Evolutionary conservation across 2,329 filamentous ascomycete species (phyloP), one percentile per base, ranked within the genome.

Genomic region (Geoglossum cookeanum): DNA sequence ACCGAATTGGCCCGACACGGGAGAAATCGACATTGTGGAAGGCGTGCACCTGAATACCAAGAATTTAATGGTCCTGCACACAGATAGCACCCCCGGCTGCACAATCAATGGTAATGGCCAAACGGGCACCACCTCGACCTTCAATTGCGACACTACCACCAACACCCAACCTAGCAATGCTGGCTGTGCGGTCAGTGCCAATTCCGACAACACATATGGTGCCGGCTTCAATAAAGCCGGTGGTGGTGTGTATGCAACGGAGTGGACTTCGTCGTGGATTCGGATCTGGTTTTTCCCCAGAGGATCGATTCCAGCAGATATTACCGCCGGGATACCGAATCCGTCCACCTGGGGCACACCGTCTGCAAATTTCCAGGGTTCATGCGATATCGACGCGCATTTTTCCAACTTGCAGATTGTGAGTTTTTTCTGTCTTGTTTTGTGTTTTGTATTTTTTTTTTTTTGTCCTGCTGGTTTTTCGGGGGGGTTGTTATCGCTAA

Each of bases 21-120:
- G 74, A 56, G 74, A 76, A 57, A 74, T 74, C 59, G 74, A 76
- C 58, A 74, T 75, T 55, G 62, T 76, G 45, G 74, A 76, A 61
- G 71, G 69, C 30, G 72, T 74, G 35, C 71, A 76, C 63, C 66
- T 70, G 8, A 65, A 68, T 35, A 61, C 63, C 6, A 60, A 64
- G 57, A 75, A 75, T 61, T 63, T 63, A 15, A 72, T 75, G 66
- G 74, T 74, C 1, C 67, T 76, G 8, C 74, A 76, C 64, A 76
- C 74, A 1, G 65, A 64, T 3, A 65, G 71, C 3, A 69, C 69
- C 54, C 63, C 60, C 62, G 11, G 70, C 75, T 55, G 66, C 68
- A 17, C 57, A 64, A n/a, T 63, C 66, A 49, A 61, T 55, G 6
- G 63, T 42, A n/a, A 29, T 3, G 13, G 13, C 9, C 62, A 62